Conservation (phyloP, 768 basidiomycete species). For the Xerocomus brunneocitrinus region DNA sequence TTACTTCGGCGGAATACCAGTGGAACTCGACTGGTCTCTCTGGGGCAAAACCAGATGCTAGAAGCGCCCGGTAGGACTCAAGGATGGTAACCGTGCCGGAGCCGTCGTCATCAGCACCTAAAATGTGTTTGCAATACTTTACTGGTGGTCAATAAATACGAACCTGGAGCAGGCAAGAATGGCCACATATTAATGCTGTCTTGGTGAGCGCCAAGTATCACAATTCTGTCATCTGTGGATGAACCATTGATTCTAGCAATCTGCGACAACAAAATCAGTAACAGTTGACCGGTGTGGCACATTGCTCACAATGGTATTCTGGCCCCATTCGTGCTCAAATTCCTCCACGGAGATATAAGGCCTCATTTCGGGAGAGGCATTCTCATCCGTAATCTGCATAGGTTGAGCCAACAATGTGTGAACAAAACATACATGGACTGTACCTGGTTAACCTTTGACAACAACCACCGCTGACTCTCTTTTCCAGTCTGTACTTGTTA, state of each 20-base stretch:
- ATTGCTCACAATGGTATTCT: slow-evolving; percentile 65
- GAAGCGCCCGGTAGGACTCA: slow-evolving; percentile 40
- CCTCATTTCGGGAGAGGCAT: slow-evolving; percentile 53
- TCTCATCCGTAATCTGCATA: slow-evolving; percentile 57
- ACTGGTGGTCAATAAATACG: not conserved
- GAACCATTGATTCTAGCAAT: slow-evolving; percentile 75
- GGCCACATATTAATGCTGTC: slow-evolving; percentile 82
- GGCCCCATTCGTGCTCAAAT: slow-evolving; percentile 80
- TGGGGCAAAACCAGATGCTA: slow-evolving; percentile 40
- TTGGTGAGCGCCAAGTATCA: slow-evolving; percentile 78
- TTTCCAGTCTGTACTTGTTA: slow-evolving; percentile 52
- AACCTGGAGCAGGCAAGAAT: slow-evolving; percentile 74
- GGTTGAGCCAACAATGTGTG: not conserved
- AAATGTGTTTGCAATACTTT: not conserved
- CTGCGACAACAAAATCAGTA: slow-evolving; percentile 33
- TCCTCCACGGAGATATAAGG: slow-evolving; percentile 60
- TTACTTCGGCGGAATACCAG: slow-evolving; percentile 44
- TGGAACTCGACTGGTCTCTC: slow-evolving; percentile 44
- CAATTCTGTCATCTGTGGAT: slow-evolving; percentile 55
- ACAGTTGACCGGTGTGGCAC: not conserved
- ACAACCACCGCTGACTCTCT: slow-evolving; percentile 75
- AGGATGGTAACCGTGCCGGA: slow-evolving; percentile 44
- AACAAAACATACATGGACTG: slow-evolving; percentile 1
- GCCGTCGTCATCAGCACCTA: slow-evolving; percentile 43
- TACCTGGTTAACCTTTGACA: slow-evolving; percentile 63